Conservation (phyloP, 2,329 filamentous ascomycete species). For the Neonectria faginata region DNA sequence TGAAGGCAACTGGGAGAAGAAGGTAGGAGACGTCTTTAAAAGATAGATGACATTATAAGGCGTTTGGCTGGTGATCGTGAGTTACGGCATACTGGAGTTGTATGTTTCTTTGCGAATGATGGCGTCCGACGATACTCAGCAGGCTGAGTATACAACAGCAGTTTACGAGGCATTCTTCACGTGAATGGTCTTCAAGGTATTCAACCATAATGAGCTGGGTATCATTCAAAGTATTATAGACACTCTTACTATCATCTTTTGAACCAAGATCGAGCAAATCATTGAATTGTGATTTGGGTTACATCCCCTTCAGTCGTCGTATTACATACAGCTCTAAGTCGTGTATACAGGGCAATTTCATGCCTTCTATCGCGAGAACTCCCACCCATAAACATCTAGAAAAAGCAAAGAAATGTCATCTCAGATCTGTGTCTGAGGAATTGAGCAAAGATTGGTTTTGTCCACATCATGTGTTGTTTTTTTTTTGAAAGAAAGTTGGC, state of each 20-base stretch:
- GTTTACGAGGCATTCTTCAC: not conserved
- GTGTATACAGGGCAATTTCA: slow-evolving; percentile 23
- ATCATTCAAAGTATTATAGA: not conserved
- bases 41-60: not conserved
- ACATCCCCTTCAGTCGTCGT: slow-evolving; percentile 14
- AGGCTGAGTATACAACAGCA: not conserved
- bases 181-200: not conserved
- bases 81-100: not conserved
- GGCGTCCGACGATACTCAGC: not conserved
- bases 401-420: slow-evolving; percentile 16
- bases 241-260: not conserved
- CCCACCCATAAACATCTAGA: slow-evolving; percentile 21
- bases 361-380: slow-evolving; percentile 22
- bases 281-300: slow-evolving; percentile 15
- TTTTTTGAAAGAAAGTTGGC: not conserved
- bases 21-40: slow-evolving; percentile 44
- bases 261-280: not conserved
- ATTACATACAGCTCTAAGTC: slow-evolving; percentile 27
- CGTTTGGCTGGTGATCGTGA: not conserved
- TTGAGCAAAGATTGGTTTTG: slow-evolving; percentile 10
- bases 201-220: not conserved
- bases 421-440: slow-evolving; percentile 9
- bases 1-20: slow-evolving; percentile 46
- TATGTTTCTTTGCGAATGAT: not conserved
- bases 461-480: not conserved